Base-by-base conservation (phyloP, 345 rosid genomes). In the Dipteronia sinensis region DNA sequence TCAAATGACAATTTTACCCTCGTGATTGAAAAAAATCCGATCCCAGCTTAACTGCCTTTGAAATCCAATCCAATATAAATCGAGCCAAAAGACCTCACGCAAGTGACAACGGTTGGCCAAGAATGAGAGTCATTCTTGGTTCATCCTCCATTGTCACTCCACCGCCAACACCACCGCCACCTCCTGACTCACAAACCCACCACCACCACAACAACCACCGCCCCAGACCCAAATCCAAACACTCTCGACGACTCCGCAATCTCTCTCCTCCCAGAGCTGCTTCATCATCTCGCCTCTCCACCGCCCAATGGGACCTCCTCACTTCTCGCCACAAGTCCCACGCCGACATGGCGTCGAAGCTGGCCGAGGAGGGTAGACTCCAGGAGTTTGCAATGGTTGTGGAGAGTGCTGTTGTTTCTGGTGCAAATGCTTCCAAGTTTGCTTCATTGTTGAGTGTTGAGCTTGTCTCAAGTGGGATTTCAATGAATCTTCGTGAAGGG, bases 351-450 rank as follows among this genome's bases (percentile, higher is more conserved):
- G 93, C 97, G 10, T 85, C 93, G 27, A 85, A 82, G 81, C 92
- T 90, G 62, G 97, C 95, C 42, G 91, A 77, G 46, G 93, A 87
- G 10, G 97, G 93, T 49, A 88, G 90, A 69, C 89, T 94, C 20
- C 84, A 84, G 65, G 98, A 94, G 51, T 86, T 93, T 29, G 85
- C 86, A 0, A 80, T 85, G 81, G 75, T 88, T 58, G 87, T 85
- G 22, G 97, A 93, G 78, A 88, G 83, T 7, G 84, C 86, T 22
- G 77, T 88, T 59, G 86, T 80, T 82, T 87, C 91, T 4, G 92
- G 92, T 19, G 87, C 80, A 40, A 84, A 79, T 66, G 87, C 83
- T 27, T 87, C 89, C 6, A 85, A 79, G 29, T 91, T 92, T 77
- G 87, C 82, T 27, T 73, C 88, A 23, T 81, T 85, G 76, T 75